These are phyloP conservation scores for Alternaria sp. DNA, from an alignment of 2,329 filamentous ascomycete species.

Conservation along the genomic window DNA sequence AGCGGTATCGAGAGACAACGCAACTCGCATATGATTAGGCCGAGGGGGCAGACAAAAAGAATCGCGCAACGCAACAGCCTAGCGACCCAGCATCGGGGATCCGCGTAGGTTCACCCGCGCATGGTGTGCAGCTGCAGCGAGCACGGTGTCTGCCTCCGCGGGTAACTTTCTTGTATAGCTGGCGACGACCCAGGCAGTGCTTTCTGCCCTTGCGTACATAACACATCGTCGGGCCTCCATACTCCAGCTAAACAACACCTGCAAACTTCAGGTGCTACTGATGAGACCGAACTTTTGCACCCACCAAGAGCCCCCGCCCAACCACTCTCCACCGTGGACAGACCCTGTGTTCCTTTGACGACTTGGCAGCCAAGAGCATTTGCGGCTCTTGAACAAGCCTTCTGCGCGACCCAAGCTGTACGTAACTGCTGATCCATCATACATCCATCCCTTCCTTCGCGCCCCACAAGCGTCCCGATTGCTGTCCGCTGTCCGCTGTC, in stretches of 20 bases:
- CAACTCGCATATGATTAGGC: background rate
- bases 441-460: constrained; percentile 10
- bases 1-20: background rate
- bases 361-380: constrained; percentile 36
- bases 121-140: background rate
- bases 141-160: constrained; percentile 9
- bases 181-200: background rate
- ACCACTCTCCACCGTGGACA: constrained; percentile 1
- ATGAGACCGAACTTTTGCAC: background rate
- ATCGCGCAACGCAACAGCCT: background rate
- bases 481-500: background rate
- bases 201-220: background rate
- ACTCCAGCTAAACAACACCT: background rate
- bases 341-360: constrained; percentile 23
- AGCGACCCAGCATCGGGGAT: background rate
- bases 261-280: background rate
- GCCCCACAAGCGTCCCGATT: constrained; percentile 7
- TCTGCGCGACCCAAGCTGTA: constrained; percentile 34
- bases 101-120: background rate
- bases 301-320: background rate
- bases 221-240: background rate
- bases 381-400: constrained; percentile 32
- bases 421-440: constrained; percentile 25
- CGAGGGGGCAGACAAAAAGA: background rate
- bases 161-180: constrained; percentile 10